A percentile compares a stretch with the other conserved stretches of the same genome.
Conservation (phyloP, 495 filamentous ascomycete genomes). For the Neurospora tetrasperma region DNA sequence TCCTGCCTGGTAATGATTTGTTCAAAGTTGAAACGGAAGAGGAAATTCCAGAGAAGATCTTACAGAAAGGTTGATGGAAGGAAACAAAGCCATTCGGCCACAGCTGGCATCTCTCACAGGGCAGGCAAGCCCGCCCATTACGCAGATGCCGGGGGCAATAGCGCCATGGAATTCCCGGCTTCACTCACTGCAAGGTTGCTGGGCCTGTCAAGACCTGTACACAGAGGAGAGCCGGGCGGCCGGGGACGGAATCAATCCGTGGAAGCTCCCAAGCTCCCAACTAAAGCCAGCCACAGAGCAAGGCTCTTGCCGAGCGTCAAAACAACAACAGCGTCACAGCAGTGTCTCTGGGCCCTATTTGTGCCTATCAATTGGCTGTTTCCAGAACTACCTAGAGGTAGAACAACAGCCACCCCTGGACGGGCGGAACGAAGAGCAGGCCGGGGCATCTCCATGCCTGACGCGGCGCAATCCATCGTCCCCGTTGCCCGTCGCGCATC, state of each 20-base stretch:
- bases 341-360: neutral
- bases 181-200: neutral
- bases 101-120: neutral
- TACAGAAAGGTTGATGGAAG: neutral
- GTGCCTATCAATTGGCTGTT: neutral
- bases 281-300: neutral
- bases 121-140: neutral
- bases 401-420: neutral
- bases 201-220: neutral
- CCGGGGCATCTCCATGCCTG: neutral
- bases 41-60: neutral
- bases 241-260: neutral
- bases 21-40: neutral
- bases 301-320: neutral
- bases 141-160: neutral
- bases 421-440: neutral
- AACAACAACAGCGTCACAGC: neutral
- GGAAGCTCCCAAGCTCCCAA: neutral
- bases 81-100: neutral
- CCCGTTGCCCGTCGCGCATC: conserved; percentile 8
- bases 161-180: neutral
- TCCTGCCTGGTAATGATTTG: neutral
- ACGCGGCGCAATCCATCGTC: conserved; percentile 8
- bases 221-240: neutral
- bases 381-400: neutral